Base-by-base conservation (phyloP, 129 eudicot species). In the Centaurea solstitialis region DNA sequence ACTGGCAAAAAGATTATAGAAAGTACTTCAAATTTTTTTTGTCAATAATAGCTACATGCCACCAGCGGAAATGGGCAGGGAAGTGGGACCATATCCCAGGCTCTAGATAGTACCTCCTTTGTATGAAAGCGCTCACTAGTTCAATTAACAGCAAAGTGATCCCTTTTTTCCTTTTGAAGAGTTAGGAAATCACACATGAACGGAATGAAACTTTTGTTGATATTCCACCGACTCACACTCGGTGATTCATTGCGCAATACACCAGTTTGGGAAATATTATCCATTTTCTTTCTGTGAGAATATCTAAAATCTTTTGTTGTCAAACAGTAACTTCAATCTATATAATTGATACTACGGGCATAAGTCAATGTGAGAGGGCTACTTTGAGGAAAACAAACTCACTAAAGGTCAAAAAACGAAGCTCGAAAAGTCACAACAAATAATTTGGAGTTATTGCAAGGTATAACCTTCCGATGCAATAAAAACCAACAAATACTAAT, bases 291-390 rank as follows among this genome's bases (percentile, higher is more conserved):
- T 38, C 80, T 12, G 38, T 64, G n/a, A 38, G 23, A 76, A 77
- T 59, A 65, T 18, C 68, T 5, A 6, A 40, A 65, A 39, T 13
- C 17, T 39, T 65, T 77, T 77, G 64, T 65, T 24, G n/a, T 66
- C 64, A 66, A 40, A 40, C 65, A 77, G 26, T 76, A 62, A 38
- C 17, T 77, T 77, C 30, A 39, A 45, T 78, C 35, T 26, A 28
- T 10, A 68, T 5, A 67, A n/a, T 45, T 68, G 35, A 68, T 78
- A 45, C 3, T 24, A 76, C 7, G 81, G 30, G 30, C 12, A 68
- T 66, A 78, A 26, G 81, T 67, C 75, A 78, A 78, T 17, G n/a
- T 68, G 75, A 68, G 65, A 41, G 64, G 65, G 65, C 81, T 77
- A 65, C 81, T 72, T 61, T 62, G 62, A n/a, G 53, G 45, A 80